Evolutionary conservation across 225 moss, liverwort and hornwort species (phyloP).

Genomic region (Pleurozium schreberi): DNA sequence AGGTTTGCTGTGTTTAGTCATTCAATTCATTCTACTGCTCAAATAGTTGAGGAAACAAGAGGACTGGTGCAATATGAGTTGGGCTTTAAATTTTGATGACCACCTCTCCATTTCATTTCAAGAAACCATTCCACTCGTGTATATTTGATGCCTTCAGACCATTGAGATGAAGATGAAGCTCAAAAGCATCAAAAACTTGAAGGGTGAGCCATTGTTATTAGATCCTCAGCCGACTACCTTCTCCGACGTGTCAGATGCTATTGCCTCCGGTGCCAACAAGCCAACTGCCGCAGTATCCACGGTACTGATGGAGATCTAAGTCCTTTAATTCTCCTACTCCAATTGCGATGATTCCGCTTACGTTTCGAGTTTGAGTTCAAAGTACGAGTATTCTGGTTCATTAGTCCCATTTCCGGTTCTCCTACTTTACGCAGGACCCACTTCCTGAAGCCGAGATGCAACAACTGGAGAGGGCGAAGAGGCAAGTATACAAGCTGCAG

Average conservation of each 20-base stretch:
- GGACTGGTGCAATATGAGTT: background rate
- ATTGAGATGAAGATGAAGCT: slow-evolving; percentile 91
- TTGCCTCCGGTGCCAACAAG: slow-evolving; percentile 1
- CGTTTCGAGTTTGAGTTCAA: background rate
- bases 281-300: background rate
- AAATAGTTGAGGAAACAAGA: background rate
- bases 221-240: background rate
- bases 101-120: background rate
- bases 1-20: slow-evolving; percentile 22
- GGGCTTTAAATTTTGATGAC: background rate
- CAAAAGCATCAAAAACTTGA: slow-evolving; percentile 49
- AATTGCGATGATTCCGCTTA: background rate
- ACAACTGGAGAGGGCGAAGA: slow-evolving; percentile 63
- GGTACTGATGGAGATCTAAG: slow-evolving; percentile 5
- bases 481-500: slow-evolving; percentile 76
- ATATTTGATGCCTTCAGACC: slow-evolving; percentile 33
- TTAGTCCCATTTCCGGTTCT: background rate
- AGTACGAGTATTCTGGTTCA: background rate
- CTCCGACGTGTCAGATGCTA: slow-evolving; percentile 1
- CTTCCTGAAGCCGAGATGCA: slow-evolving; percentile 14
- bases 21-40: background rate
- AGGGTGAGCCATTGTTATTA: background rate
- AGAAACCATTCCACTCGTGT: background rate
- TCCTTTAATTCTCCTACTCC: background rate
- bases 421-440: background rate